These are phyloP conservation scores for Cladophialophora carrionii DNA, from an alignment of 2,329 filamentous ascomycete species.

Conservation along the genomic window DNA sequence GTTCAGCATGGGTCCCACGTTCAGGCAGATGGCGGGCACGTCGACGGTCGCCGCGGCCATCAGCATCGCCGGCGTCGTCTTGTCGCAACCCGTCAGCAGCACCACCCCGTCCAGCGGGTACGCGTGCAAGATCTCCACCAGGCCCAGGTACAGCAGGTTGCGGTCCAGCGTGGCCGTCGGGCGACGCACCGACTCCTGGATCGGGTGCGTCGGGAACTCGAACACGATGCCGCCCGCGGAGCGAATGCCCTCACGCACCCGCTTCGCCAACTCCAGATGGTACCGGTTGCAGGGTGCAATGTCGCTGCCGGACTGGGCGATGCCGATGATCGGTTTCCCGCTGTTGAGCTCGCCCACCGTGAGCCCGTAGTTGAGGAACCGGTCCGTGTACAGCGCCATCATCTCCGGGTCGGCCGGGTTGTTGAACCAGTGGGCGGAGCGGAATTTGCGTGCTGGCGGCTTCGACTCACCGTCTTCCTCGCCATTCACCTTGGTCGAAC, in stretches of 20 bases:
- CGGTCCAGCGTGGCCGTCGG: slow-evolving; percentile 57
- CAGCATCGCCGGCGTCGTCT: slow-evolving; percentile 56
- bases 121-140: slow-evolving; percentile 55
- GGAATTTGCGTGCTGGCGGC: slow-evolving; percentile 39
- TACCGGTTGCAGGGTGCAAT: slow-evolving; percentile 57
- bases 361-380: slow-evolving; percentile 56
- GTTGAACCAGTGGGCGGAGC: slow-evolving; percentile 53
- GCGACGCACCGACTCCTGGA: slow-evolving; percentile 54
- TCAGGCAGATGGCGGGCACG: slow-evolving; percentile 57
- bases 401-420: slow-evolving; percentile 49
- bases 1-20: slow-evolving; percentile 59
- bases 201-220: slow-evolving; percentile 58
- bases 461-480: background rate
- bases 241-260: slow-evolving; percentile 56
- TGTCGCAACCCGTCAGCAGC: slow-evolving; percentile 57
- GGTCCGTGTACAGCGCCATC: slow-evolving; percentile 55
- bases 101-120: slow-evolving; percentile 58
- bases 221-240: slow-evolving; percentile 55
- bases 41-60: slow-evolving; percentile 59
- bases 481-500: slow-evolving; percentile 24
- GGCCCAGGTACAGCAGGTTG: slow-evolving; percentile 54
- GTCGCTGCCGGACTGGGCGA: slow-evolving; percentile 58
- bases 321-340: slow-evolving; percentile 57
- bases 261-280: slow-evolving; percentile 55
- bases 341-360: slow-evolving; percentile 56